A percentile compares a stretch with the other conserved stretches of the same genome.
phyloP scores from a whole-genome alignment of 768 basidiomycete genomes.

The Tulasnella sp. region DNA sequence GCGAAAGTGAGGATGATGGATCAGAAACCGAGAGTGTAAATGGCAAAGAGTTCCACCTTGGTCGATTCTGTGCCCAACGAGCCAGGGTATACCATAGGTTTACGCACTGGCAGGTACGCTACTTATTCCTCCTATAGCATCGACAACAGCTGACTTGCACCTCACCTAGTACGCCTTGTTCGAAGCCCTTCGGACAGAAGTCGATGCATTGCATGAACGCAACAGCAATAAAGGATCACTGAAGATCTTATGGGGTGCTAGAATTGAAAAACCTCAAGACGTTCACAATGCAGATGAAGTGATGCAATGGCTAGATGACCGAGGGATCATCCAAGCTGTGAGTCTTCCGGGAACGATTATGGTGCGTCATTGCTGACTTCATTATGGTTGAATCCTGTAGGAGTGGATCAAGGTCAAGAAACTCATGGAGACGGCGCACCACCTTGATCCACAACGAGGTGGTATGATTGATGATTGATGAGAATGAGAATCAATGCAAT shows the following conservation, averaged over 20 bases:
- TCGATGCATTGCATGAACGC: constrained; percentile 40
- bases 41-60: constrained; percentile 45
- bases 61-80: constrained; percentile 68
- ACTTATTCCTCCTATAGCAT: neutral
- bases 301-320: constrained; percentile 68
- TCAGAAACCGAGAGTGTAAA: constrained; percentile 13
- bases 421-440: constrained; percentile 64
- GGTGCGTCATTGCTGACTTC: neutral
- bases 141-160: neutral
- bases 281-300: constrained; percentile 63
- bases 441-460: constrained; percentile 36
- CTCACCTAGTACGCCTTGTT: constrained; percentile 50
- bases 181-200: constrained; percentile 43
- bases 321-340: constrained; percentile 45
- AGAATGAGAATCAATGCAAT: neutral
- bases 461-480: neutral
- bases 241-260: constrained; percentile 39
- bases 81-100: constrained; percentile 59
- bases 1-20: constrained; percentile 8
- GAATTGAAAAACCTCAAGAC: constrained; percentile 51
- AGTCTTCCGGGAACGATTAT: neutral
- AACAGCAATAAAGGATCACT: constrained; percentile 33
- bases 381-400: neutral
- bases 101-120: constrained; percentile 71
- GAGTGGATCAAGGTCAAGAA: constrained; percentile 61